Evolutionary conservation across 2,329 filamentous ascomycete genomes (phyloP).

Genomic region (Pseudogymnoascus sp.): DNA sequence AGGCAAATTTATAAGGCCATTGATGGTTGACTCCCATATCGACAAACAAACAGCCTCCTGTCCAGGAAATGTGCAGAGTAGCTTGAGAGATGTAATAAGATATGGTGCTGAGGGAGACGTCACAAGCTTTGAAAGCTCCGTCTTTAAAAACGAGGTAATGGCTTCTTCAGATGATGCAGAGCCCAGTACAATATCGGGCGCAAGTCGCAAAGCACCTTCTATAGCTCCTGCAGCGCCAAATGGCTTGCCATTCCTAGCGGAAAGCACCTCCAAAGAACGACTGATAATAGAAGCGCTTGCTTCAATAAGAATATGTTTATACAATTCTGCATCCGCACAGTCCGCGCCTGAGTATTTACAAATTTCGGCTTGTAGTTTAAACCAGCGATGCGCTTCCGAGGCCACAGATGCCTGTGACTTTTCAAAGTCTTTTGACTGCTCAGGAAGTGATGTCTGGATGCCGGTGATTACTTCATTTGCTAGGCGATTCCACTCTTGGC

Average conservation of each 20-base stretch:
- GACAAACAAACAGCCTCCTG: constrained; percentile 22
- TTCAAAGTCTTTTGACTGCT: constrained; percentile 68
- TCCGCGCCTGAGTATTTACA: constrained; percentile 33
- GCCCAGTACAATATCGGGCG: constrained; percentile 32
- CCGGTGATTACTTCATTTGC: constrained; percentile 52
- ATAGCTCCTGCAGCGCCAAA: constrained; percentile 54
- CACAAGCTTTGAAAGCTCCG: constrained; percentile 50
- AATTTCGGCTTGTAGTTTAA: constrained; percentile 32
- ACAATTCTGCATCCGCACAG: constrained; percentile 19
- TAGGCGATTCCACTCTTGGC: constrained; percentile 51
- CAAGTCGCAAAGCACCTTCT: constrained; percentile 40
- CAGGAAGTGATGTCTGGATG: constrained; percentile 68
- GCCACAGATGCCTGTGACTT: constrained; percentile 62
- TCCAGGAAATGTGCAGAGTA: constrained; percentile 38
- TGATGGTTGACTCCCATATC: constrained; percentile 30
- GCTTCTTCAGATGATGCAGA: constrained; percentile 36
- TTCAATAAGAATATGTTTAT: constrained; percentile 12
- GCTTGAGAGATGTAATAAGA: constrained; percentile 56
- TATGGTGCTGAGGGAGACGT: constrained; percentile 59
- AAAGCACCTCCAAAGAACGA: constrained; percentile 39
- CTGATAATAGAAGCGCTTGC: constrained; percentile 19
- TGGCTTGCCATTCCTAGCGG: constrained; percentile 52
- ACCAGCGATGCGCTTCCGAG: constrained; percentile 59
- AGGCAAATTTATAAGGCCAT: constrained; percentile 31
- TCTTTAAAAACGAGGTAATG: constrained; percentile 41